Percentiles rank a stretch among this genome's conserved stretches.
Conservation (phyloP, 148 eudicot species). For the Mesembryanthemum crystallinum region DNA sequence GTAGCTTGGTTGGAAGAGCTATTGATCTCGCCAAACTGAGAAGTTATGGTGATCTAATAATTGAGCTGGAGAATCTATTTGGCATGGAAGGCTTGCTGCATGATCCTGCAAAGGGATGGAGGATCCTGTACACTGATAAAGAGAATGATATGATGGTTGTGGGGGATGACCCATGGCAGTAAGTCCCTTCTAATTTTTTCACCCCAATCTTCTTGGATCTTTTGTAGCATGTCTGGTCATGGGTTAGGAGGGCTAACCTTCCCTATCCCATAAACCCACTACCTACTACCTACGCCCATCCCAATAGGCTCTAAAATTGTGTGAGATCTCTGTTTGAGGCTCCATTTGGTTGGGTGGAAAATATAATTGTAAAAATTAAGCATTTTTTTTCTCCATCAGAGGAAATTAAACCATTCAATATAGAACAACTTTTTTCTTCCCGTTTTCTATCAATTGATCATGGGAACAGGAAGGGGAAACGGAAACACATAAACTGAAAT, state of each 20-base stretch:
- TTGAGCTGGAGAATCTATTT: slow-evolving; percentile 70
- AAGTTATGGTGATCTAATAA: slow-evolving; percentile 55
- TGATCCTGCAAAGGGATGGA: slow-evolving; percentile 78
- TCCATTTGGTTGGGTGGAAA: too few relatives aligned
- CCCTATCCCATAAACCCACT: neutral
- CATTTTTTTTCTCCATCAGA: too few relatives aligned
- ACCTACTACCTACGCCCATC: neutral
- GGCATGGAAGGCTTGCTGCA: slow-evolving; percentile 76
- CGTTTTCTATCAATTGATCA: too few relatives aligned
- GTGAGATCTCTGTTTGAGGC: too few relatives aligned
- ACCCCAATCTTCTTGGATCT: neutral
- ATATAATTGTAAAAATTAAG: too few relatives aligned
- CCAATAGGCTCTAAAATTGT: too few relatives aligned
- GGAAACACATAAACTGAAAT: too few relatives aligned
- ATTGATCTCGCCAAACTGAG: slow-evolving; percentile 67
- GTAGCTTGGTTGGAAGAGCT: slow-evolving; percentile 86
- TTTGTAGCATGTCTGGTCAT: neutral
- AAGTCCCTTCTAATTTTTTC: slow-evolving; percentile 31
- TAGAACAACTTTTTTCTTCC: too few relatives aligned
- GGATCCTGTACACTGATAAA: slow-evolving; percentile 73
- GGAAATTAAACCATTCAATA: too few relatives aligned
- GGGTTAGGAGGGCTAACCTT: neutral
- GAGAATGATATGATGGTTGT: slow-evolving; percentile 90
- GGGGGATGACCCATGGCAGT: slow-evolving; percentile 96
- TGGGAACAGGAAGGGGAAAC: too few relatives aligned